Evolutionary conservation across 192 early-diverging fungal species (phyloP).

Genomic region (Globomyces pollinis-pini): DNA sequence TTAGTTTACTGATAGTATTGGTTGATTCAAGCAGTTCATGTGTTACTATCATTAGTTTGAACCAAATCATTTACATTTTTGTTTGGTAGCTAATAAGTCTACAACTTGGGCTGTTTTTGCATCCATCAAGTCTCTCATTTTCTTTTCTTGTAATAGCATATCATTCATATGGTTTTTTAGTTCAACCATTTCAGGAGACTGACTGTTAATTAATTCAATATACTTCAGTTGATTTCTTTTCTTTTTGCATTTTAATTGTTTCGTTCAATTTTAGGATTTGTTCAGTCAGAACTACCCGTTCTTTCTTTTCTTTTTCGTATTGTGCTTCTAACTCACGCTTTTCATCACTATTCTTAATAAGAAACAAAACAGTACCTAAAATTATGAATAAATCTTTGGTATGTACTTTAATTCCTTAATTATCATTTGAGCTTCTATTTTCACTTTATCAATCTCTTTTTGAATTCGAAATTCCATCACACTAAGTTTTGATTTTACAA

Average conservation of each 20-base stretch:
- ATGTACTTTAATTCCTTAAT: conserved; percentile 3
- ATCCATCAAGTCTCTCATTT: conserved; percentile 20
- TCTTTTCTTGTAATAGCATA: conserved; percentile 18
- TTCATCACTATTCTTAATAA: no score
- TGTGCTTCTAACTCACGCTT: no score
- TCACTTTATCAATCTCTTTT: conserved; percentile 23
- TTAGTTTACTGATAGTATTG: not conserved
- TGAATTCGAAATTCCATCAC: conserved; percentile 27
- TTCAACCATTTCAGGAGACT: conserved; percentile 6
- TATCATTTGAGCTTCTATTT: conserved; percentile 8
- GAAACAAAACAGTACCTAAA: no score
- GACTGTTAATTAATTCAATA: not conserved
- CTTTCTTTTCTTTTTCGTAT: not conserved
- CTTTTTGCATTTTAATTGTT: not conserved
- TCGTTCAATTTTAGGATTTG: not conserved
- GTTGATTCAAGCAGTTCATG: conserved; percentile 4
- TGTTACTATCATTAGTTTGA: not conserved
- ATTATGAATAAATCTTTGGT: not conserved
- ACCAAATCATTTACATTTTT: conserved; percentile 12
- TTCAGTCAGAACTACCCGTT: not conserved
- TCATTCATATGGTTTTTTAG: not conserved
- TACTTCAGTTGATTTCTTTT: not conserved
- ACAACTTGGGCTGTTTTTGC: conserved; percentile 25
- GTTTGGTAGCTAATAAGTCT: conserved; percentile 16
- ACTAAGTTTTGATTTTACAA: conserved; percentile 23